These are phyloP conservation scores for Pisolithus thermaeus DNA, from an alignment of 1,284 basidiomycete genomes.

Conservation along the genomic window DNA sequence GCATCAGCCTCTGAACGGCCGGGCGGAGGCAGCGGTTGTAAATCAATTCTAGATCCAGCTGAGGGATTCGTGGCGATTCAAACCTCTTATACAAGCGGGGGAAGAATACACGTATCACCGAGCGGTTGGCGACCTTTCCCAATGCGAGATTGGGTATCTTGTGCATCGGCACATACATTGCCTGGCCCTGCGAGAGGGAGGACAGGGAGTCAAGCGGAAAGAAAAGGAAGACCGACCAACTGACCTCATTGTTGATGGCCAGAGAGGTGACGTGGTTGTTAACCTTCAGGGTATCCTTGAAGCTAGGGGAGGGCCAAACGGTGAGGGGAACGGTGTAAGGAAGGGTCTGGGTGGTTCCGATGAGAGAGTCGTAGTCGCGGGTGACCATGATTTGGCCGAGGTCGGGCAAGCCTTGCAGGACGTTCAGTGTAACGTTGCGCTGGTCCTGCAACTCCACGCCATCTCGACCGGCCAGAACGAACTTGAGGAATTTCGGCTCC, in stretches of 20 bases:
- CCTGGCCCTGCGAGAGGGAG: not conserved
- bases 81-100: slow-evolving; percentile 1
- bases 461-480: slow-evolving; percentile 5
- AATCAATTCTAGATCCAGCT: not conserved
- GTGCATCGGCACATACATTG: slow-evolving; percentile 7
- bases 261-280: slow-evolving; percentile 7
- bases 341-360: slow-evolving; percentile 4
- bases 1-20: not conserved
- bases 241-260: not conserved
- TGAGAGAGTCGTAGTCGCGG: slow-evolving; percentile 9
- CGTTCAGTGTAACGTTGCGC: slow-evolving; percentile 3
- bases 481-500: not conserved
- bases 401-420: not conserved
- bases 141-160: slow-evolving; percentile 8
- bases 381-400: not conserved
- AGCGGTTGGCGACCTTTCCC: slow-evolving; percentile 7
- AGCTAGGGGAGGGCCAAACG: slow-evolving; percentile 9
- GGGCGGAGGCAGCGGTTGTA: slow-evolving; percentile 2
- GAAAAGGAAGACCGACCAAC: no score
- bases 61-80: not conserved
- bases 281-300: not conserved
- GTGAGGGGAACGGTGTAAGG: slow-evolving; percentile 2
- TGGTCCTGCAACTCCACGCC: not conserved
- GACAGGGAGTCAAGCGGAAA: not conserved
- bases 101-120: slow-evolving; percentile 6